phyloP scores from a whole-genome alignment of 208 protist genomes.

The Naegleria gruberi region DNA sequence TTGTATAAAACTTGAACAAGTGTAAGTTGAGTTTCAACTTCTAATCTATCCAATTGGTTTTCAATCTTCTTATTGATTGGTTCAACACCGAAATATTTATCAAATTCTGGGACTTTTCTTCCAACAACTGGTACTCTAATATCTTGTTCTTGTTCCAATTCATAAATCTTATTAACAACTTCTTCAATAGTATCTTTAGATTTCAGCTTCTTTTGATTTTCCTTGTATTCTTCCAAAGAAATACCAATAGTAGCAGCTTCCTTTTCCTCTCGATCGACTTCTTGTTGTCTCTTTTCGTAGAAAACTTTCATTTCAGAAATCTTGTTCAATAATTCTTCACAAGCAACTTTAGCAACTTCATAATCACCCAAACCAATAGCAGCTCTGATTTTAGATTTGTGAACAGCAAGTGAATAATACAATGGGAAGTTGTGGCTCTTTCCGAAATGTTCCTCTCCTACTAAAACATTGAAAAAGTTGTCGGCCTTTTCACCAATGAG shows the following conservation, averaged over 20 bases:
- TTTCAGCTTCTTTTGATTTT: neutral
- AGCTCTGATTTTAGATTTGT: neutral
- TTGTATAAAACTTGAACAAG: neutral
- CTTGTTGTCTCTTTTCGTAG: neutral
- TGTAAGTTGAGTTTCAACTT: neutral
- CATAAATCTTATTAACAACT: constrained; percentile 1
- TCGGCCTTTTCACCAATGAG: neutral
- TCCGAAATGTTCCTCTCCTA: neutral
- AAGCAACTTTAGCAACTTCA: neutral
- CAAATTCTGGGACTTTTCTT: neutral
- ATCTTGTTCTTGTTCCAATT: neutral
- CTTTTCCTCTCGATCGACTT: neutral
- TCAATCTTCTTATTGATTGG: neutral
- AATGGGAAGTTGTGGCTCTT: neutral
- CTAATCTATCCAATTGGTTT: neutral
- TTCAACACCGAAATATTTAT: neutral
- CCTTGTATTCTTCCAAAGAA: neutral
- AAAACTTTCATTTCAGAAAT: neutral
- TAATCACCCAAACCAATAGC: neutral
- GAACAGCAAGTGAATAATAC: neutral
- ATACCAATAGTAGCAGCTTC: neutral
- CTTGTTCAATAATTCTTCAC: neutral
- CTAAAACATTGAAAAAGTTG: neutral
- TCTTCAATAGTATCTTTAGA: neutral
- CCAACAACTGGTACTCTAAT: neutral